phyloP scores from a whole-genome alignment of 345 rosid species.

The Eucalyptus globulus region DNA sequence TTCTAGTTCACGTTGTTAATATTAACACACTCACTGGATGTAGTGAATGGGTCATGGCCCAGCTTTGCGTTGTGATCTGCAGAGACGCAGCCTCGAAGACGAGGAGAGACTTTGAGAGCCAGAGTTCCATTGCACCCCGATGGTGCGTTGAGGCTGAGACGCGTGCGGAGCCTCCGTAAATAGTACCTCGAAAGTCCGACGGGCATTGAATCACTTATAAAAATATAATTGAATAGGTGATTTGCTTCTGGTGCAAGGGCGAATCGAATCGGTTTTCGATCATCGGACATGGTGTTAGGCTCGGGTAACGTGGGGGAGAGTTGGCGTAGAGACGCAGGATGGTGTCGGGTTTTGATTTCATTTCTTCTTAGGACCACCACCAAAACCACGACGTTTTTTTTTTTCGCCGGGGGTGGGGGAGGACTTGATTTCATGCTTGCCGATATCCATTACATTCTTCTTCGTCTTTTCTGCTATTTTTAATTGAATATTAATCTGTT shows the following conservation, averaged over 20 bases:
- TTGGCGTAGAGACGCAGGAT: neutral
- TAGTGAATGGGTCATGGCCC: neutral
- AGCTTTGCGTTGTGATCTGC: neutral
- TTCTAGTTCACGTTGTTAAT: too few species aligned
- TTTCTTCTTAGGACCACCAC: neutral
- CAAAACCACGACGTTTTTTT: neutral
- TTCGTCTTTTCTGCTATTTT: too few species aligned
- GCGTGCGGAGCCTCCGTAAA: neutral
- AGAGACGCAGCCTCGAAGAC: neutral
- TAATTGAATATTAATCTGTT: neutral
- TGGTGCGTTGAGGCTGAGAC: neutral
- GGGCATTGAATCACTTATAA: too few species aligned
- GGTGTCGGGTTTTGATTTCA: neutral
- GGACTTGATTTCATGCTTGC: neutral
- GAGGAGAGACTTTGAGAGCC: neutral
- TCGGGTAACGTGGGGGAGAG: neutral
- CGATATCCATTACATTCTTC: neutral
- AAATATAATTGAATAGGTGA: neutral
- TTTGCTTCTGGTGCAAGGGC: neutral
- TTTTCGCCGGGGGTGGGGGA: too few species aligned
- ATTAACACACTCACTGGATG: neutral
- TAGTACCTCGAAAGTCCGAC: too few species aligned
- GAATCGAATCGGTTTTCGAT: neutral
- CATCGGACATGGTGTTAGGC: neutral
- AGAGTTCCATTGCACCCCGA: neutral